Conservation (phyloP, 2,329 filamentous ascomycete species). For the Aschersonia sp. region DNA sequence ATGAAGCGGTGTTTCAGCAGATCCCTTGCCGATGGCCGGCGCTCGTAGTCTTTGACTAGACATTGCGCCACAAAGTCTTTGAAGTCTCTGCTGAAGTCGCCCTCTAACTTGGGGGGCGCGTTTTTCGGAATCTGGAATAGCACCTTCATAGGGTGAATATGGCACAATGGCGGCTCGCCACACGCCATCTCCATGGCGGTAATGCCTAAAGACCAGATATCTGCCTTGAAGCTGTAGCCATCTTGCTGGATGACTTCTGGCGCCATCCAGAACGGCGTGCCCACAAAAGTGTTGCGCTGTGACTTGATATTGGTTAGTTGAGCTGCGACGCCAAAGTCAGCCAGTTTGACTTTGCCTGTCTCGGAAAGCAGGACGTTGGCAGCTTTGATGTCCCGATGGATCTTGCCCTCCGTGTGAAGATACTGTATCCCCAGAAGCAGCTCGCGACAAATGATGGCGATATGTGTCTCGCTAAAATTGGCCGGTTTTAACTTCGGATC, state of each 20-base stretch:
- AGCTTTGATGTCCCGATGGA: conserved; percentile 93
- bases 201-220: conserved; percentile 88
- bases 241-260: conserved; percentile 88
- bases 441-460: conserved; percentile 88
- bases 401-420: conserved; percentile 85
- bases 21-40: conserved; percentile 71
- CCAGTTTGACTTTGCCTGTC: conserved; percentile 81
- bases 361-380: conserved; percentile 92
- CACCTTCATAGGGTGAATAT: conserved; percentile 86
- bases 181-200: conserved; percentile 82
- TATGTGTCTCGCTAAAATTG: conserved; percentile 75
- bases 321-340: conserved; percentile 93
- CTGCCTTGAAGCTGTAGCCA: conserved; percentile 72
- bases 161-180: conserved; percentile 76
- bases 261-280: conserved; percentile 96
- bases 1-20: conserved; percentile 83
- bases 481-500: conserved; percentile 69
- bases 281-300: conserved; percentile 92
- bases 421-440: conserved; percentile 84
- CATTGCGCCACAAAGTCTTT: conserved; percentile 89
- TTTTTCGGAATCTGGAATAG: conserved; percentile 86
- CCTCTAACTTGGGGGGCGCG: conserved; percentile 69
- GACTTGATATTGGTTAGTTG: conserved; percentile 97
- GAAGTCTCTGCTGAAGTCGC: conserved; percentile 77
- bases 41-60: conserved; percentile 81